Base-by-base conservation (phyloP, 2,329 filamentous ascomycete genomes). In the Chaetothyriales sp. region DNA sequence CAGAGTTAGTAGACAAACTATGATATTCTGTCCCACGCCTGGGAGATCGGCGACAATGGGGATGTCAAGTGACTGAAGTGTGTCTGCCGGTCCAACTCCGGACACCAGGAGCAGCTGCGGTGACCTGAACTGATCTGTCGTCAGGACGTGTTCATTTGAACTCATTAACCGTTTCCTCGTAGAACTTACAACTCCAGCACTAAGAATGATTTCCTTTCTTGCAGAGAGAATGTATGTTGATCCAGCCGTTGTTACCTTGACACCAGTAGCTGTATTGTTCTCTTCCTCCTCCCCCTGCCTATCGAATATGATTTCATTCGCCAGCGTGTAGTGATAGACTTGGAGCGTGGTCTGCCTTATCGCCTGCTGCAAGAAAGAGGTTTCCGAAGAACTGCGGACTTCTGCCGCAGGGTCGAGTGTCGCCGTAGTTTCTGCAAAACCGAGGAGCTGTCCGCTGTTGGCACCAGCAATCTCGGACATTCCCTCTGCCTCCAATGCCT, bases 31-130 rank as follows among this genome's bases (percentile, higher is more conserved):
- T 26, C 73, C 74, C 2, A 76, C 70, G 18, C 66, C 68, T 1
- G 65, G 62, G 43, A 69, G 70, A 22, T 66, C 61, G 10, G 75
- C 62, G 52, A 69, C 70, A 19, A 68, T 60, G 5, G 65, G 57
- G 10, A 77, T 67, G 0, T 68, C 67, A 1, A 66, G 68, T 1
- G 62, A 58, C 12, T 65, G 55, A 1, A 77, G 63, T 4, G 74
- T 56, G 0, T 66, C 59, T 2, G 66, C 62, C 44, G 69, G 66
- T 2, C 80, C 80, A 28, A 83, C 69, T 0, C 79, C 79, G 0
- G 78, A 81, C 1, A 80, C 65, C 54, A 83, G 79, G 12, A 76
- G 70, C 15, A 78, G 65, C 62, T 73, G 76, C 5, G 73, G 80
- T 10, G 75, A 79, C 59, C 73, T 72, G 42, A 76, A 65, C 1